Evolutionary conservation across 331 rosid species (phyloP).

Genomic region (Rhamnella rubrinervis): DNA sequence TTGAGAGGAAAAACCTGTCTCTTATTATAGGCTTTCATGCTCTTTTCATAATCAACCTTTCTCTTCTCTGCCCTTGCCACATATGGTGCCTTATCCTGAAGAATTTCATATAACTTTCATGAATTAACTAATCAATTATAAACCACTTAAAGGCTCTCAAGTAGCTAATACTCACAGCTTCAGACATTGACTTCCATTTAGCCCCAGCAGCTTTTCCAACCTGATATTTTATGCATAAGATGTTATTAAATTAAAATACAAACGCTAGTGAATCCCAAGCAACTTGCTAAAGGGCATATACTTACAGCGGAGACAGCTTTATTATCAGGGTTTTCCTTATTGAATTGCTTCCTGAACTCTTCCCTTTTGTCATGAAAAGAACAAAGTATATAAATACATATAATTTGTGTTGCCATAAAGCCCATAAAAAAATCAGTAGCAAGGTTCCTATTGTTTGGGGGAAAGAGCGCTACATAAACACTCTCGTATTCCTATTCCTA

Average conservation of each 20-base stretch:
- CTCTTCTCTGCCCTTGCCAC: conserved; percentile 73
- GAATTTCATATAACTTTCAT: not conserved
- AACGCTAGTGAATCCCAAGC: not conserved
- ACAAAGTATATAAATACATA: not conserved
- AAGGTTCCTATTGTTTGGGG: not conserved
- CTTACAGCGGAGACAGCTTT: conserved; percentile 88
- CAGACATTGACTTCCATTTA: conserved; percentile 77
- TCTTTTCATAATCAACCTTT: conserved; percentile 76
- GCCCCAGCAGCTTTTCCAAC: conserved; percentile 96
- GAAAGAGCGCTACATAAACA: too few species aligned
- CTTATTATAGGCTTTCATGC: conserved; percentile 74
- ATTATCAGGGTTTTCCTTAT: conserved; percentile 81
- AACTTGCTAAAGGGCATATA: not conserved
- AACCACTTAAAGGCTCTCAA: not conserved
- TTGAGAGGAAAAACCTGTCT: conserved; percentile 39
- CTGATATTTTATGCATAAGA: conserved; percentile 21
- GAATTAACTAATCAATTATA: not conserved
- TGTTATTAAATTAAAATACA: not conserved
- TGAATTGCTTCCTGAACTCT: conserved; percentile 84
- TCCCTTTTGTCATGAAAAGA: conserved; percentile 42
- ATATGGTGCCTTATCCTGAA: conserved; percentile 81
- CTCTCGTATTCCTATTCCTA: too few species aligned
- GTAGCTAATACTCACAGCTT: conserved; percentile 43
- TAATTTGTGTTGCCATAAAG: too few species aligned
- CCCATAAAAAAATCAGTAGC: not conserved